These are phyloP conservation scores for Fagopyrum homotropicum DNA, from an alignment of 148 eudicot species.

Conservation along the genomic window DNA sequence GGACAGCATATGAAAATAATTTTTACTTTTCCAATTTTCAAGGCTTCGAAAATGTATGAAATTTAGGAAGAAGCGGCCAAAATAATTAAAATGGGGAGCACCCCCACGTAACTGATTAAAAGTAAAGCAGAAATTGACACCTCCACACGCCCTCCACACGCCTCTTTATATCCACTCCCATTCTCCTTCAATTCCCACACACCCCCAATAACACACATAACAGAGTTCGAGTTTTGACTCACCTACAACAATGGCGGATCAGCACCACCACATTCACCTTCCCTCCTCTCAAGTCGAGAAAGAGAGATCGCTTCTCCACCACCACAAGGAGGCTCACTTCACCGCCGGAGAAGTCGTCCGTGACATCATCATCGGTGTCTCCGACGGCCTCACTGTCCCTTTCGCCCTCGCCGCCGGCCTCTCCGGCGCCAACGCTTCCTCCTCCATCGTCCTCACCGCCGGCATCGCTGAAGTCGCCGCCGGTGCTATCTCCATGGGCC, in stretches of 20 bases:
- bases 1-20: too few relatives aligned
- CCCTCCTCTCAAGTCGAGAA: constrained; percentile 13
- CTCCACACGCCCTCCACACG: constrained; percentile 13
- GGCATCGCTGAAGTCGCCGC: constrained; percentile 94
- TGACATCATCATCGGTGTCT: constrained; percentile 86
- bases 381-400: constrained; percentile 95
- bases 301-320: constrained; percentile 29
- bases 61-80: neutral
- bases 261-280: neutral
- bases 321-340: constrained; percentile 82
- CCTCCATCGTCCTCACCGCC: constrained; percentile 78
- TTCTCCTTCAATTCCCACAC: neutral
- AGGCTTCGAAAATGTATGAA: neutral
- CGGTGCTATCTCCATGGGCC: constrained; percentile 97
- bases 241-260: neutral
- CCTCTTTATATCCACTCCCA: neutral
- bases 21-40: too few relatives aligned
- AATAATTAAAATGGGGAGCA: neutral
- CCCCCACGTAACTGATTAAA: neutral
- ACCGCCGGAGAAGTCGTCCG: constrained; percentile 88
- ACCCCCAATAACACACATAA: neutral
- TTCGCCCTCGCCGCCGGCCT: constrained; percentile 91
- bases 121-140: neutral
- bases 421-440: constrained; percentile 84
- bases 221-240: neutral